Evolutionary conservation across 75 land plant species (phyloP).

Genomic region (Chamaecyparis obtusa): DNA sequence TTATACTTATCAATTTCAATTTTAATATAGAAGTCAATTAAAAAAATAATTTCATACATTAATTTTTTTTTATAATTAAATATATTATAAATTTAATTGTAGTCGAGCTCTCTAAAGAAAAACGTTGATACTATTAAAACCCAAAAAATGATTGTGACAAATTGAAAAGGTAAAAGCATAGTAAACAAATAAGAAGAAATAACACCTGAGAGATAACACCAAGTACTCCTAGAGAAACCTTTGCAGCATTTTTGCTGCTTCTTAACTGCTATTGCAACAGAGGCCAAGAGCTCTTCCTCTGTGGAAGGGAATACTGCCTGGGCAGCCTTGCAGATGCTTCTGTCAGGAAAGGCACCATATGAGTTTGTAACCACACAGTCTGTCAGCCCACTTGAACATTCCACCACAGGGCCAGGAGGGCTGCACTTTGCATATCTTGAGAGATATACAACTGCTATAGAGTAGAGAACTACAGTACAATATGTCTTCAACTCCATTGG

Average conservation of each 20-base stretch:
- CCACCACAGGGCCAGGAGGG: conserved; percentile 15
- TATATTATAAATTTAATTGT: too few species aligned
- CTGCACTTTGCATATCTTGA: conserved; percentile 6
- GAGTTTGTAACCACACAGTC: conserved; percentile 34
- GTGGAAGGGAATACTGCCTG: conserved; percentile 29
- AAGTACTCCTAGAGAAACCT: conserved; percentile 75
- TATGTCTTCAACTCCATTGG: neutral
- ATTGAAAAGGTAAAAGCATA: too few species aligned
- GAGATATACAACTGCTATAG: neutral
- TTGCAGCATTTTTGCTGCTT: conserved; percentile 56
- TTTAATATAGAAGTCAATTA: too few species aligned
- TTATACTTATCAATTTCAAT: too few species aligned
- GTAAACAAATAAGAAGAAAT: too few species aligned
- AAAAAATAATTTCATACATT: too few species aligned
- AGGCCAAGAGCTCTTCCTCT: conserved; percentile 31
- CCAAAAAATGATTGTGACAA: too few species aligned
- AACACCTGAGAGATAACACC: conserved; percentile 74
- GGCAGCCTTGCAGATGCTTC: conserved; percentile 41
- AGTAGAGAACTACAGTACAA: neutral
- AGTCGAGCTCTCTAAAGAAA: too few species aligned
- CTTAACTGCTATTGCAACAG: conserved; percentile 26
- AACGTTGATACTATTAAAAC: too few species aligned
- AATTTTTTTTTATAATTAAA: too few species aligned
- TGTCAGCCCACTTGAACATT: conserved; percentile 2
- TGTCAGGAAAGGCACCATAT: conserved; percentile 40